These are phyloP conservation scores for Leccinum brunneo-olivaceum DNA, from an alignment of 1,284 basidiomycete genomes.

Conservation along the genomic window DNA sequence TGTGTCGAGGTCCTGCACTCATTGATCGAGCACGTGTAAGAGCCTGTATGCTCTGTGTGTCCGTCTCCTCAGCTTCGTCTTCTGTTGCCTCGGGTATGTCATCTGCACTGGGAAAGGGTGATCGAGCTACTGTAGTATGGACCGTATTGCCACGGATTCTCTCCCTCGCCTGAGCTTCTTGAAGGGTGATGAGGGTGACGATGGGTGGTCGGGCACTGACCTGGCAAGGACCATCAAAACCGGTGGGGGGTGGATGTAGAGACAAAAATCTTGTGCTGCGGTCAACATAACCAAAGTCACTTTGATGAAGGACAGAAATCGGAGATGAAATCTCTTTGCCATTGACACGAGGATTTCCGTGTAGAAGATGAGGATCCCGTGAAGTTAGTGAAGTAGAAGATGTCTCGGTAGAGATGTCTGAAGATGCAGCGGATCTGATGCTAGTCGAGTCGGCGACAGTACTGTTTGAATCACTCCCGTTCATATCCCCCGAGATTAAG, in stretches of 20 bases:
- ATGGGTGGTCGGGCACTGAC: conserved; percentile 42
- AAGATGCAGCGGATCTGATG: conserved; percentile 35
- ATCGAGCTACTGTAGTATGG: conserved; percentile 29
- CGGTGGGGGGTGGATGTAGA: conserved; percentile 26
- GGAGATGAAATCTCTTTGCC: conserved; percentile 51
- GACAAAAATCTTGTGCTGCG: conserved; percentile 32
- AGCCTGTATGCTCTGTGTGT: conserved; percentile 17
- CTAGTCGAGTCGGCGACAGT: conserved; percentile 51
- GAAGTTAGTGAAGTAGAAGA: conserved; percentile 39
- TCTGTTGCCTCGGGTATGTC: conserved; percentile 20
- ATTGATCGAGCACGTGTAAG: conserved; percentile 49
- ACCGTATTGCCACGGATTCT: conserved; percentile 46
- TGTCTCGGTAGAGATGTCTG: conserved; percentile 39
- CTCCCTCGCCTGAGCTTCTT: conserved; percentile 61
- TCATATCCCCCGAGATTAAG: conserved; percentile 22
- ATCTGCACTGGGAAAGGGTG: conserved; percentile 28
- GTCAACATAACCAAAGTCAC: conserved; percentile 23
- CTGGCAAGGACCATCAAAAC: conserved; percentile 37
- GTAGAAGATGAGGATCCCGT: conserved; percentile 30
- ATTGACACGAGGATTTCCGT: conserved; percentile 32
- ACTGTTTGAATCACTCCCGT: conserved; percentile 45
- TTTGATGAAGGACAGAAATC: conserved; percentile 32
- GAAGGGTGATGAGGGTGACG: conserved; percentile 65
- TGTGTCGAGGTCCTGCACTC: conserved; percentile 53
- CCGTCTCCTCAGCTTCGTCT: conserved; percentile 13